Evolutionary conservation across 2,329 filamentous ascomycete species (phyloP), one percentile per base, ranked within the genome.

Genomic region (Salinomyces thailandicus): DNA sequence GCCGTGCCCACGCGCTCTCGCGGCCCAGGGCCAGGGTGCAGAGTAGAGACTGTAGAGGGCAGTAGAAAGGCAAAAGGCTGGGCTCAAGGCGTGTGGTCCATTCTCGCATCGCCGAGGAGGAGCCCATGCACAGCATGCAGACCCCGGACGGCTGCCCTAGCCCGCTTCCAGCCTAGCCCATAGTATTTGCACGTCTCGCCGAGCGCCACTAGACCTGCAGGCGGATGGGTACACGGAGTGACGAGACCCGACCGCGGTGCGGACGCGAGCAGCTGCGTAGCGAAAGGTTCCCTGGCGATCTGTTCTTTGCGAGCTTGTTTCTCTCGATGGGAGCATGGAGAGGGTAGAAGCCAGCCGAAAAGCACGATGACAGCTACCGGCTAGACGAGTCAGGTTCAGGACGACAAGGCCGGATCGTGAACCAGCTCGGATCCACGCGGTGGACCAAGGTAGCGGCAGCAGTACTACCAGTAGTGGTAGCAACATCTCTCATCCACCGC

Each of bases 1-100:
- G 35, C 35, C 39, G 37, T 39, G 31, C 26, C 39, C 45, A 43
- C 41, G 37, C 43, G 39, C 27, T 40, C 35, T 38, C 33, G 37
- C 18, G 41, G n/a, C 9, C 22, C 22, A 26, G 22, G 22, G n/a
- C 37, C 33, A 35, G 38, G 36, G 35, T 44, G 33, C 37, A 32
- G 15, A 30, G n/a, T n/a, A 9, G 22, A 26, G 22, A 8, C 22
- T 9, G 22, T 8, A 26, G 9, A 26, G 22, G 22, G 22, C 22
- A 39, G n/a, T n/a, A n/a, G n/a, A n/a, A n/a, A n/a, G n/a, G n/a
- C n/a, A n/a, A n/a, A n/a, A 34, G 38, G 39, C 16, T 33, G 31
- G 31, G 3, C 31, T 11, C 31, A 14, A 33, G 31, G 19, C 27
- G 27, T n/a, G 8, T 30, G 27, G 27, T 8, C 27, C 7, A 16